phyloP scores from a whole-genome alignment of 768 basidiomycete genomes.

The Amanita rubescens region DNA sequence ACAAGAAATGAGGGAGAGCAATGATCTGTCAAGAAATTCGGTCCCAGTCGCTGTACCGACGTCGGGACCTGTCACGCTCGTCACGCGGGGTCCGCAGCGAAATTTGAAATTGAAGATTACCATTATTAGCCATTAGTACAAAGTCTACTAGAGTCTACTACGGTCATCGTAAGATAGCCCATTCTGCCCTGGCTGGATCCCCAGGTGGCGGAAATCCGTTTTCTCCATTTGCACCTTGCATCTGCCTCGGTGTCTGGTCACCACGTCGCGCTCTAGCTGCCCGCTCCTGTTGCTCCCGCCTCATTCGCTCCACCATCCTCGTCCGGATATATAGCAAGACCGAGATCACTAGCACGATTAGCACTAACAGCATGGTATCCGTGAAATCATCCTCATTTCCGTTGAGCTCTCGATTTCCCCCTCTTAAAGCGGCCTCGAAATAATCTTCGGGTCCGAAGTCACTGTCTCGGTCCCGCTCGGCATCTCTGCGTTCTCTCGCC shows the following conservation, averaged over 20 bases:
- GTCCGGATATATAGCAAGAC: constrained; percentile 74
- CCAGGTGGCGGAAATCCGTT: constrained; percentile 57
- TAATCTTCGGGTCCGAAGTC: constrained; percentile 83
- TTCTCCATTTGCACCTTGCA: constrained; percentile 10
- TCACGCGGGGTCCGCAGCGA: not conserved
- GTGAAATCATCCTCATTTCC: constrained; percentile 62
- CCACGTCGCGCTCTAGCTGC: constrained; percentile 33
- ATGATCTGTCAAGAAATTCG: not conserved
- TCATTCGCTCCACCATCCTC: constrained; percentile 65
- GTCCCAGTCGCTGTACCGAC: too few relatives aligned
- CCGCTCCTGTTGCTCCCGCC: constrained; percentile 51
- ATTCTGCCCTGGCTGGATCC: constrained; percentile 59
- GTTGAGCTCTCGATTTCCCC: constrained; percentile 47
- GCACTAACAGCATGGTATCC: constrained; percentile 75
- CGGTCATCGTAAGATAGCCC: constrained; percentile 50
- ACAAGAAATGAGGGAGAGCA: not conserved
- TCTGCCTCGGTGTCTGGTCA: constrained; percentile 14
- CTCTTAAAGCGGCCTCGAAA: constrained; percentile 60
- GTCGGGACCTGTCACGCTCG: constrained; percentile 2
- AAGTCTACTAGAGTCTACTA: not conserved
- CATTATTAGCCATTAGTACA: too few relatives aligned
- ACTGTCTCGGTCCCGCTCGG: constrained; percentile 63
- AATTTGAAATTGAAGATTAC: too few relatives aligned
- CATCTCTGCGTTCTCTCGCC: constrained; percentile 67
- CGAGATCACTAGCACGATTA: constrained; percentile 67